Evolutionary conservation across 192 early-diverging fungal species (phyloP), one percentile per base, ranked within the genome.

Genomic region (Dissophora ornata): DNA sequence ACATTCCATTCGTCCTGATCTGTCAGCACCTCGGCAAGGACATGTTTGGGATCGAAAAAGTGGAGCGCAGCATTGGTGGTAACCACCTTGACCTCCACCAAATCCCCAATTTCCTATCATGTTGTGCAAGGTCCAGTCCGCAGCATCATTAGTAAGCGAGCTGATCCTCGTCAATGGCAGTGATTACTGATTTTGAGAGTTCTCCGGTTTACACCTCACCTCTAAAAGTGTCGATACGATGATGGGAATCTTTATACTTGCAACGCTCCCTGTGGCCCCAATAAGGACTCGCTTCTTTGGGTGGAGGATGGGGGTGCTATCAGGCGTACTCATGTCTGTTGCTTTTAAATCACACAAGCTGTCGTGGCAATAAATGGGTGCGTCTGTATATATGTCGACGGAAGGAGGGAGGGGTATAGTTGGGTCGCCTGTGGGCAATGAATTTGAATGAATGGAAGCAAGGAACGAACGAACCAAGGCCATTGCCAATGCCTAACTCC

Each of bases 1-100:
- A 91, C 88, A 53, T 61, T 80, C 96, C 96, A 98, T 73, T 99
- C 97, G 62, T 96, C 91, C 47, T 85, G 84, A 64, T 99, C 97
- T 0, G 90, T 94, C 38, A 93, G 82, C 3, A 89, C 82, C 15
- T 88, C 81, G 5, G 75, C 81, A 10, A 42, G 69, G 41, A 48
- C 38, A 7, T 80, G 54, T 15, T 80, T 75, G 9, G 57, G 74
- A 28, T 94, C 82, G 78, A 96, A 94, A 68, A 99, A 99, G 62
- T 94, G 93, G 30, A 95, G 82, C n/a, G 97, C 88, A n/a, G 90
- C 79, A 36, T 79, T 67, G 3, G 96, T 97, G 3, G 94, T 74
- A 2, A 96, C 86, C 0, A 99, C 84, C 58, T 92, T 91, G 42
- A 98, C 80, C 51, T 94, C 85, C 25, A 93, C 79, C 8, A 82